Base-by-base conservation (phyloP, 179 eudicot species). In the Actinidia arguta region DNA sequence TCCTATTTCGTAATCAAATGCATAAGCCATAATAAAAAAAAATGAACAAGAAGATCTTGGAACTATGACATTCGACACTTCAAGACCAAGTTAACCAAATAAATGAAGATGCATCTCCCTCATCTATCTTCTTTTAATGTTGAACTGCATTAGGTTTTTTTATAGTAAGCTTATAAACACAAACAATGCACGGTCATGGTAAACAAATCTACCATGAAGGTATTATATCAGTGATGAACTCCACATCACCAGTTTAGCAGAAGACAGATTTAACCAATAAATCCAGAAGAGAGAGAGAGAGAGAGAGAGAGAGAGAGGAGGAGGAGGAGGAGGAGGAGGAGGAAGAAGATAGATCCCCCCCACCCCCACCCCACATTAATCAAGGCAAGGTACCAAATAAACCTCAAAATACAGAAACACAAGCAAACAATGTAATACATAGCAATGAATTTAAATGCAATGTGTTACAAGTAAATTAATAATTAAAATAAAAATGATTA, bases 21-120 rank as follows among this genome's bases (percentile, higher is more conserved):
- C 47, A 27, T 27, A 52, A 1, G 7, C n/a, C 54, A 39, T 46
- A 44, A n/a, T 8, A 7, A 54, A n/a, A 61, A 63, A 63, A 24
- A 14, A 68, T 18, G 27, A n/a, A 70, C 16, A 76, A 6, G 27
- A 78, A 24, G 42, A 63, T 62, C 14, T 5, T 12, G 69, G 71
- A 62, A 31, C 22, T 55, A 27, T 75, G 50, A 75, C 64, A 42
- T 69, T 75, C 20, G 25, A 27, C 48, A 36, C 48, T n/a, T 54
- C 6, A 36, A 66, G 22, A 39, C 27, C 42, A 31, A 55, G 48
- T 31, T 75, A 9, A 75, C 63, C 24, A 54, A 16, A 17, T 12
- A 75, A n/a, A 44, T 56, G 67, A 78, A 78, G 55, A 62, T 64
- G 22, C 71, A 63, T 78, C 71, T 62, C 14, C 27, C 39, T 55